Evolutionary conservation across 2,329 filamentous ascomycete genomes (phyloP).

Genomic region (Colletotrichum tropicale): DNA sequence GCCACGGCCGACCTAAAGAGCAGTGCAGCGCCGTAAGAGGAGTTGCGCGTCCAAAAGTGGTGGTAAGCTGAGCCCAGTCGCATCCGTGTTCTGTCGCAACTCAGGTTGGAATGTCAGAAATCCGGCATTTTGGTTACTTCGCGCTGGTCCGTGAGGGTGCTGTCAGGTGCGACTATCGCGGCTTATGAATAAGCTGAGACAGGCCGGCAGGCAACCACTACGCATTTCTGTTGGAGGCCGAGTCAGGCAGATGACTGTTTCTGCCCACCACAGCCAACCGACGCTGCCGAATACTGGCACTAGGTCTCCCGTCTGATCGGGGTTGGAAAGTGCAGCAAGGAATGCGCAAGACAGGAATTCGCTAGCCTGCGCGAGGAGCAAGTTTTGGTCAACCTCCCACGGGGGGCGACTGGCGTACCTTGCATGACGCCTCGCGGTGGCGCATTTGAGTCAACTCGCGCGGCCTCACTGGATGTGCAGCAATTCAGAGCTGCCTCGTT

Average conservation of each 20-base stretch:
- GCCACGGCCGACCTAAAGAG: not conserved
- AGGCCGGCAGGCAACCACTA: slow-evolving; percentile 14
- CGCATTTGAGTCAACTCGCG: slow-evolving; percentile 13
- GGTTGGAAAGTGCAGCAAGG: slow-evolving; percentile 1
- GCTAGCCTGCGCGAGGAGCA: slow-evolving; percentile 1
- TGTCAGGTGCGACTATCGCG: slow-evolving; percentile 12
- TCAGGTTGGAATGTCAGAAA: not conserved
- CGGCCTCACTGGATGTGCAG: not conserved
- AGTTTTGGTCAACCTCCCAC: slow-evolving; percentile 7
- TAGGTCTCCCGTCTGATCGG: not conserved
- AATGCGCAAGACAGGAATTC: slow-evolving; percentile 3
- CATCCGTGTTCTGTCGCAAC: not conserved
- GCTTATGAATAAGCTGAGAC: slow-evolving; percentile 23
- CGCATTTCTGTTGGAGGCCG: not conserved
- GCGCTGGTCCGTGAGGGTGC: slow-evolving; percentile 16
- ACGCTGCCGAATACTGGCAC: not conserved
- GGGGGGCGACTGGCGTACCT: slow-evolving; percentile 15
- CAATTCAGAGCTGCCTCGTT: not conserved
- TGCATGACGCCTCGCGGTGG: slow-evolving; percentile 28
- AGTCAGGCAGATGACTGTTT: slow-evolving; percentile 15
- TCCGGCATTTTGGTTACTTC: slow-evolving; percentile 13
- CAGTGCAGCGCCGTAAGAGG: not conserved
- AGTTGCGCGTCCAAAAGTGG: not conserved
- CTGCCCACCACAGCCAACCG: slow-evolving; percentile 14
- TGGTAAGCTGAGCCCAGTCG: slow-evolving; percentile 10